Conservation (phyloP, 768 basidiomycete species). For the Termitomyces titanicus region DNA sequence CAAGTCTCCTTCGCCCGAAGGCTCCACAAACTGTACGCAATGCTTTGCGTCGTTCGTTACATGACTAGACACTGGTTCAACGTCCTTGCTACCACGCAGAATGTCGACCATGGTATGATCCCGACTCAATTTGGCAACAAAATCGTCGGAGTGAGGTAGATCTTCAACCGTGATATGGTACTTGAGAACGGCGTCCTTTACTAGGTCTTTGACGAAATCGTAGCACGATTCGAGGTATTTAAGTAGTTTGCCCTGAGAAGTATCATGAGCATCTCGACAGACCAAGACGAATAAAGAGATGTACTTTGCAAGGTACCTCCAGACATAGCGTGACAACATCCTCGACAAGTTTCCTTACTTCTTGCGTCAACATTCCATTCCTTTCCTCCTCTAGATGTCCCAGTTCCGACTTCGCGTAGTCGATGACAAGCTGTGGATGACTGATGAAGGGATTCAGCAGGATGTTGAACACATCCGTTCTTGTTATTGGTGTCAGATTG, state of each 20-base stretch:
- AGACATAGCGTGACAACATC: slow-evolving; percentile 61
- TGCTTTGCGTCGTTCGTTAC: neutral
- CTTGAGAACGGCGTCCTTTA: slow-evolving; percentile 45
- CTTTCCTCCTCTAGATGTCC: slow-evolving; percentile 26
- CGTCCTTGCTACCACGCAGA: neutral
- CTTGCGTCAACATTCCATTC: slow-evolving; percentile 39
- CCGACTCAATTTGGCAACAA: slow-evolving; percentile 49
- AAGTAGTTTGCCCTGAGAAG: slow-evolving; percentile 59
- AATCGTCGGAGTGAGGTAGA: slow-evolving; percentile 52
- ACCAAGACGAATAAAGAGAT: slow-evolving; percentile 2
- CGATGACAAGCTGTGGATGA: slow-evolving; percentile 44
- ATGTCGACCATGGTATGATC: slow-evolving; percentile 39
- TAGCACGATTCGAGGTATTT: slow-evolving; percentile 50
- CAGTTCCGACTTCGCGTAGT: slow-evolving; percentile 42
- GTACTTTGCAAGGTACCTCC: slow-evolving; percentile 58
- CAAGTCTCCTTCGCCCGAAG: neutral
- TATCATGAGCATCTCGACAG: neutral
- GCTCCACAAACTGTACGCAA: neutral
- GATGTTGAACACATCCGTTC: slow-evolving; percentile 56
- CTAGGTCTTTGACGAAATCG: slow-evolving; percentile 35
- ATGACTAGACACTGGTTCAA: neutral
- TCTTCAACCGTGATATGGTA: slow-evolving; percentile 52
- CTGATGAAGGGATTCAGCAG: slow-evolving; percentile 71
- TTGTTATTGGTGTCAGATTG: slow-evolving; percentile 51
- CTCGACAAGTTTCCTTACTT: slow-evolving; percentile 44